Conservation (phyloP, 768 basidiomycete genomes). For the Suillus americanus region DNA sequence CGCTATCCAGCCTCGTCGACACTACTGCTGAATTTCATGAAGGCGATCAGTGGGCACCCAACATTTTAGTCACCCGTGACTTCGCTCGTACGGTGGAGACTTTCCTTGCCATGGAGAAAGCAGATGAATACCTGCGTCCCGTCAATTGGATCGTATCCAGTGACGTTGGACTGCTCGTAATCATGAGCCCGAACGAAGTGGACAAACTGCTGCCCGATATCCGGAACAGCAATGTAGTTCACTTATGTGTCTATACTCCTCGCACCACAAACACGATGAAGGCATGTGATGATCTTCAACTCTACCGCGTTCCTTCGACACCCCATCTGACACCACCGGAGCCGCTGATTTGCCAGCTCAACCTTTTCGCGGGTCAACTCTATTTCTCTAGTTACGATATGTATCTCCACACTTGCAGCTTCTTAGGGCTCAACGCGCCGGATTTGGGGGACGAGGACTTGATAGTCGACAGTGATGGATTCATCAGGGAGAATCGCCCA, state of each 20-base stretch:
- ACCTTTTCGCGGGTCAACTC: constrained; percentile 2
- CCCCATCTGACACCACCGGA: not conserved
- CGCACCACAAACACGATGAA: constrained; percentile 32
- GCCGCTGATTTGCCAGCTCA: not conserved
- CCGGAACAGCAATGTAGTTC: constrained; percentile 29
- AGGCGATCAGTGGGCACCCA: constrained; percentile 18
- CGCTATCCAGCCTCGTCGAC: constrained; percentile 9
- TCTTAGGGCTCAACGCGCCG: not conserved
- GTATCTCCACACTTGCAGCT: not conserved
- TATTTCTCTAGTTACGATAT: not conserved
- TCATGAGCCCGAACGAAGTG: constrained; percentile 41
- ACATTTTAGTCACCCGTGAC: constrained; percentile 19
- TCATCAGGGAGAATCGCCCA: not conserved
- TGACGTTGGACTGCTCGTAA: constrained; percentile 24
- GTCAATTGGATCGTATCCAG: constrained; percentile 29
- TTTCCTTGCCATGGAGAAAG: not conserved
- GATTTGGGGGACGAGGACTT: not conserved
- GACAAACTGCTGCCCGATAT: constrained; percentile 39
- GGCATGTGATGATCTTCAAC: constrained; percentile 34
- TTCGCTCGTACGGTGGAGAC: constrained; percentile 14
- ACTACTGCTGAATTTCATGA: constrained; percentile 19
- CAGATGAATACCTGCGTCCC: constrained; percentile 25
- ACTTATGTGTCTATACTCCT: constrained; percentile 41
- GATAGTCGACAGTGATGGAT: not conserved
- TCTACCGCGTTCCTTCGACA: constrained; percentile 8